A percentile compares a stretch with the other conserved stretches of the same genome.
phyloP scores from a whole-genome alignment of 257 asterid genomes.

The Solanum rostratum region DNA sequence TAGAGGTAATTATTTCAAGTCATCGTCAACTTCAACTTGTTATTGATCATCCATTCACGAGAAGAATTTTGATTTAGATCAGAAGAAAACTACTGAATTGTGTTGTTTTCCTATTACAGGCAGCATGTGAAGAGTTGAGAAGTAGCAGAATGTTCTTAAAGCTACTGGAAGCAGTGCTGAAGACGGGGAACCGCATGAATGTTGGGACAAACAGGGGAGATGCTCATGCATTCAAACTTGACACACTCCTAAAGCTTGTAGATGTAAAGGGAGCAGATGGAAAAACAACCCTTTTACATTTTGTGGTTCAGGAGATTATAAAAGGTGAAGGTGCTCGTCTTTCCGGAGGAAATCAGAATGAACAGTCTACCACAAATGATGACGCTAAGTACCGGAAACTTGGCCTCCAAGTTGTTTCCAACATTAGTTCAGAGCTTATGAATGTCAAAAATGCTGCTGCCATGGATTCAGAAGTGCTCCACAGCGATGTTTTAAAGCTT shows the following conservation, averaged over 20 bases:
- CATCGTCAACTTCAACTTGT: neutral
- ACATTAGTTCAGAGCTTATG: constrained; percentile 8
- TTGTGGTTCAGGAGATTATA: constrained; percentile 21
- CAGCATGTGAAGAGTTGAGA: constrained; percentile 16
- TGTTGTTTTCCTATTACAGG: constrained; percentile 1
- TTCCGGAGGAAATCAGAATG: neutral
- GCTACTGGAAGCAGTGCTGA: constrained; percentile 21
- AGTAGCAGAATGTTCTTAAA: constrained; percentile 20
- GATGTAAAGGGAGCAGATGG: constrained; percentile 21
- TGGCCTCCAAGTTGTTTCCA: constrained; percentile 19
- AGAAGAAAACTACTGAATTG: neutral
- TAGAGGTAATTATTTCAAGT: constrained; percentile 4
- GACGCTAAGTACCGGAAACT: constrained; percentile 6
- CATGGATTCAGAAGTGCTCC: constrained; percentile 21
- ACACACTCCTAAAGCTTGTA: constrained; percentile 19
- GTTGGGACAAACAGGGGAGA: constrained; percentile 24
- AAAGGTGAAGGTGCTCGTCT: constrained; percentile 15
- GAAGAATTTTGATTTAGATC: neutral
- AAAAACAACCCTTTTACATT: constrained; percentile 21
- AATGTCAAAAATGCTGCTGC: constrained; percentile 21
- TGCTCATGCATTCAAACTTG: constrained; percentile 23
- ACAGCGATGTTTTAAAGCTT: constrained; percentile 10
- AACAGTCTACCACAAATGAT: neutral
- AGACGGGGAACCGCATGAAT: constrained; percentile 25
- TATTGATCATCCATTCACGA: neutral